Evolutionary conservation across 805 yeast species (phyloP), one percentile per base, ranked within the genome.

Genomic region (Hanseniaspora jakobsenii): DNA sequence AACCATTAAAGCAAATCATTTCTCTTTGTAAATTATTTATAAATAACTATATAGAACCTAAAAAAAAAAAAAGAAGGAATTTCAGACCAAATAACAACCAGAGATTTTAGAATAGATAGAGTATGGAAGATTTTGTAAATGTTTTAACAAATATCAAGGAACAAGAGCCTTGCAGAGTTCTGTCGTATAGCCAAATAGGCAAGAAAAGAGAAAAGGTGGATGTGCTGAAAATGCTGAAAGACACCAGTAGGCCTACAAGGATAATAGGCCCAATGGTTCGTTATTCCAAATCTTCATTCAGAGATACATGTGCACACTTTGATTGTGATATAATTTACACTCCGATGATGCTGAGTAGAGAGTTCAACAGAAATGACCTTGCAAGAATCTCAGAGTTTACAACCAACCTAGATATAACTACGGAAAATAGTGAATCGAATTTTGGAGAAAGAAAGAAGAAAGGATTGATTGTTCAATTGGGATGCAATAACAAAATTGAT

Each of bases 221-320:
- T 19, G 14, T 39, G 6, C 22, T 45, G 16, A 34, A 31, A 8
- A 17, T 45, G 44, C 28, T 45, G 6, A 13, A 38, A 27, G 43
- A 45, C 26, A 31, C 47, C 4, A 24, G 7, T 8, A 34, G 16
- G 1, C 13, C 21, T 18, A 45, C 44, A 14, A 46, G 36, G 26
- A 69, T 81, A 9, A 78, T 83, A 1, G 98, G 97, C 0, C 98
- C 98, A 4, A 91, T 91, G 98, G 98, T 91, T 1, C 67, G 98
- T 41, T 91, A 91, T 66, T 84, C 95, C 1, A 89, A 91, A 60
- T 70, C 91, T 34, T 95, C 97, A 2, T 89, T 91, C 56, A 69
- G 98, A 42, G 82, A 83, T 48, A 65, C 83, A 6, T 77, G 81
- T 13, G 63, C 95, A 26, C 77, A 77, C 30, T 83, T 77, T 58